A percentile compares a stretch with the other conserved stretches of the same genome.
Evolutionary conservation across 805 yeast genomes (phyloP).

Genomic region (Starmerella vitae): DNA sequence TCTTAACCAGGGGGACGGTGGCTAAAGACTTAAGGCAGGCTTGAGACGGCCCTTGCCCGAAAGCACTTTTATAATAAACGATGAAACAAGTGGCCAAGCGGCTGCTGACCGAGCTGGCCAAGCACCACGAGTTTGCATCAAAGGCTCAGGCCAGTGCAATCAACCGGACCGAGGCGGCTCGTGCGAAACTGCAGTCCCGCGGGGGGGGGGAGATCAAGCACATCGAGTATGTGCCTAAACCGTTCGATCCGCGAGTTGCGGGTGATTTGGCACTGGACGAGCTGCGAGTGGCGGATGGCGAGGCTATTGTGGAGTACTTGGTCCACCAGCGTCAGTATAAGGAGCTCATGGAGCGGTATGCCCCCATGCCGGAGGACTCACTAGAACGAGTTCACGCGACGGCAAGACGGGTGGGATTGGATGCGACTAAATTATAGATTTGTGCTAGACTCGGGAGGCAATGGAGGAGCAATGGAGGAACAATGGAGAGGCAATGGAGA

Average conservation of each 20-base stretch:
- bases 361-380: conserved; percentile 65
- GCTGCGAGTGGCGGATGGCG: conserved; percentile 5
- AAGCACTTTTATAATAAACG: no score
- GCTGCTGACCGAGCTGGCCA: conserved; percentile 8
- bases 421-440: conserved; percentile 24
- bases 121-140: conserved; percentile 10
- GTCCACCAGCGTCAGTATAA: conserved; percentile 63
- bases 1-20: no score
- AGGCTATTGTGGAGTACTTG: conserved; percentile 48
- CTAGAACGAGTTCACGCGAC: conserved; percentile 65
- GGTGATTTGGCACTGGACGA: conserved; percentile 37
- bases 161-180: conserved; percentile 3
- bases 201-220: conserved; percentile 2
- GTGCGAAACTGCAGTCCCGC: conserved; percentile 1
- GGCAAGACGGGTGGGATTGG: conserved; percentile 81
- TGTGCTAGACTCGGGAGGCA: no score
- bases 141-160: conserved; percentile 10
- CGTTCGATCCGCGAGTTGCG: conserved; percentile 27
- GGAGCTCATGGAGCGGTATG: conserved; percentile 70
- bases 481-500: no score
- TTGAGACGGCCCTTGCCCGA: no score
- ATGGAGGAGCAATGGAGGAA: no score
- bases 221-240: conserved; percentile 3
- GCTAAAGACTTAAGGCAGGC: not conserved
- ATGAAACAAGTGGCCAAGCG: conserved; percentile 30